These are phyloP conservation scores for Chytridiales sp. DNA, from an alignment of 371 early-diverging fungal genomes.

Conservation along the genomic window DNA sequence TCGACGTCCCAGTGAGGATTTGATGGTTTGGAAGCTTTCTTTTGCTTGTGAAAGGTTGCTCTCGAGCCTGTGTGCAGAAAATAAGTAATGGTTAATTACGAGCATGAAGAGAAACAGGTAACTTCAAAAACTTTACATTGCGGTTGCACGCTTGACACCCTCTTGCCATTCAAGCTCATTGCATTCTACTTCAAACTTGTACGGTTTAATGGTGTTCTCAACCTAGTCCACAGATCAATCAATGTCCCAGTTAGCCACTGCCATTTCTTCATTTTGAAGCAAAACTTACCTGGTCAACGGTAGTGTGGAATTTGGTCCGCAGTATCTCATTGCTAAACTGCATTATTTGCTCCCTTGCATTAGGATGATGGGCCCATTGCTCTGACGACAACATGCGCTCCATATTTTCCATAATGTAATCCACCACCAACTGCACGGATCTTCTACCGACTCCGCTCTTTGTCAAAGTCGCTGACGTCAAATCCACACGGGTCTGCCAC, in stretches of 20 bases:
- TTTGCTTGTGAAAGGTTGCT: slow-evolving; percentile 74
- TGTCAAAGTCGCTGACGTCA: slow-evolving; percentile 81
- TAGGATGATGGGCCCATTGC: slow-evolving; percentile 84
- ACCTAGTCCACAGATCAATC: slow-evolving; percentile 85
- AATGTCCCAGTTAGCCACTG: too few species aligned
- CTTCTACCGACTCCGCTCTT: slow-evolving; percentile 91
- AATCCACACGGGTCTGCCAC: slow-evolving; percentile 82
- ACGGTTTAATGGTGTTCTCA: slow-evolving; percentile 97
- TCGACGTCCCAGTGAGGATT: slow-evolving; percentile 72
- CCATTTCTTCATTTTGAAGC: slow-evolving; percentile 34
- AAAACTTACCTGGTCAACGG: slow-evolving; percentile 18
- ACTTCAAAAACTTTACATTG: too few species aligned
- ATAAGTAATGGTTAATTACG: too few species aligned
- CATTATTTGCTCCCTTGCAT: slow-evolving; percentile 75
- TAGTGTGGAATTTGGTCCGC: slow-evolving; percentile 74
- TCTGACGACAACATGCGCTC: slow-evolving; percentile 74
- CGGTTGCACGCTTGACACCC: slow-evolving; percentile 73
- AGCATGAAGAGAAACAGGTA: too few species aligned
- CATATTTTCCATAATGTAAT: slow-evolving; percentile 80
- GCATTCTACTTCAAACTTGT: slow-evolving; percentile 94
- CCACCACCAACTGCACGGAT: slow-evolving; percentile 87
- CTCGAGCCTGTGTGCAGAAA: too few species aligned
- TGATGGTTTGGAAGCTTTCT: slow-evolving; percentile 68
- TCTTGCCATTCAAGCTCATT: slow-evolving; percentile 91
- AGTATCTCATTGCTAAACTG: slow-evolving; percentile 81